Evolutionary conservation across 108 stramenopile species (phyloP), one percentile per base, ranked within the genome.

Genomic region (Pseudonitzschia delicatissima): DNA sequence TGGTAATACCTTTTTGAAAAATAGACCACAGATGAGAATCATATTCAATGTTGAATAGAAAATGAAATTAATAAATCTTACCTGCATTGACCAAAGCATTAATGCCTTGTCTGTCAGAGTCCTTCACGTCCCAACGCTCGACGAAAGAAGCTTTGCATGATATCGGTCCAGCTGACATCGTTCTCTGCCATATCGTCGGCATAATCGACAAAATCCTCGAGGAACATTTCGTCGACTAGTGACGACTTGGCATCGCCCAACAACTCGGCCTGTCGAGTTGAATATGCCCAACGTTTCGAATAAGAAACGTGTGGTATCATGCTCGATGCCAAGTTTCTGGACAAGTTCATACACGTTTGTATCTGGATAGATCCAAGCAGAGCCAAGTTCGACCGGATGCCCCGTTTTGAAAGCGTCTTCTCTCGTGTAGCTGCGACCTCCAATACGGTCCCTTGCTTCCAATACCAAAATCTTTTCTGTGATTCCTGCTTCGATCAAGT

Each of bases 391-490:
- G 9, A 60, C 55, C 11, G 67, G 58, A 45, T 32, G 48, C n/a
- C 55, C 57, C 6, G 50, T 11, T 52, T 33, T 53, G 33, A 60
- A 37, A 7, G 40, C 31, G 15, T 25, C 32, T 12, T 57, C 33
- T 31, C 23, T 57, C 23, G 64, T 73, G 13, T 34, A 29, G 35
- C 32, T 42, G 17, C 72, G 62, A 5, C 76, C 76, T 33, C 76
- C 76, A 8, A 77, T 66, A 35, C 39, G 37, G 44, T 57, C 49
- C 23, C 44, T 32, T 26, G 69, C 76, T 57, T 77, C 76, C 4
- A 76, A 36, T 12, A 76, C 37, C 17, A 36, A 44, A 64, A 74
- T 34, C 0, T 66, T 62, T 39, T 27, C 27, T 17, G 33, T 37
- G 44, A 51, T 23, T 3, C 59, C 42, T 29, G 25, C 37, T 50